Conservation (phyloP, 2,329 filamentous ascomycete species). For the Ascochyta rabiei region DNA sequence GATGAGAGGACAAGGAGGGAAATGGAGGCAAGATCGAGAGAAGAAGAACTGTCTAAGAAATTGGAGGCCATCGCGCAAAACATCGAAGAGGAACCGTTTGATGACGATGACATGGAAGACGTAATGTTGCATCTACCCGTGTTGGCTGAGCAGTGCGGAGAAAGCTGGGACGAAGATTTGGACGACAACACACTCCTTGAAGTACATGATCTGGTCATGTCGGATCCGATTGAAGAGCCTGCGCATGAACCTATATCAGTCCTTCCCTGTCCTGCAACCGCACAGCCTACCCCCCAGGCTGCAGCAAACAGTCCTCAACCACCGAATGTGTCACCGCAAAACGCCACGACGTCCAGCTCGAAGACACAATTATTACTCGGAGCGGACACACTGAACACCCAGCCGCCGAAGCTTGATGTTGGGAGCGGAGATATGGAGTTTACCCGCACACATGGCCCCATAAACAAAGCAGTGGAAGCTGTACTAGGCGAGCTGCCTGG, state of each 20-base stretch:
- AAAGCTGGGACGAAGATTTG: conserved; percentile 39
- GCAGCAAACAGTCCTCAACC: not conserved
- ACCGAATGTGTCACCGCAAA: not conserved
- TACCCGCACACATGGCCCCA: conserved; percentile 38
- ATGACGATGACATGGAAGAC: conserved; percentile 30
- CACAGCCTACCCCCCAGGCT: conserved; percentile 5
- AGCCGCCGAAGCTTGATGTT: not conserved
- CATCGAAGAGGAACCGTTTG: conserved; percentile 42
- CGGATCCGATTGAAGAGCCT: conserved; percentile 30
- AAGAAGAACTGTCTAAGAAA: conserved; percentile 25
- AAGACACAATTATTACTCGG: not conserved
- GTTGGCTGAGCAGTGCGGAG: conserved; percentile 6
- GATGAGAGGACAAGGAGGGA: conserved; percentile 23
- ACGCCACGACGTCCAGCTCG: not conserved
- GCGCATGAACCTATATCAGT: not conserved
- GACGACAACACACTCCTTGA: conserved; percentile 43
- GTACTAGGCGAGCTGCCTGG: conserved; percentile 33
- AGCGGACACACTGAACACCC: not conserved
- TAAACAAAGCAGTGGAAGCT: conserved; percentile 35
- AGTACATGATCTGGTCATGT: conserved; percentile 34
- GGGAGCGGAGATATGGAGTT: conserved; percentile 15
- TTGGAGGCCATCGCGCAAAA: conserved; percentile 30
- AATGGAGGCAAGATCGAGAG: conserved; percentile 15
- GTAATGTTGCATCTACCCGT: conserved; percentile 21
- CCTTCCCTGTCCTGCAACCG: conserved; percentile 3